A percentile compares a stretch with the other conserved stretches of the same genome.
These are phyloP conservation scores for Suillus luteus DNA, from an alignment of 768 basidiomycete species.

Conservation along the genomic window DNA sequence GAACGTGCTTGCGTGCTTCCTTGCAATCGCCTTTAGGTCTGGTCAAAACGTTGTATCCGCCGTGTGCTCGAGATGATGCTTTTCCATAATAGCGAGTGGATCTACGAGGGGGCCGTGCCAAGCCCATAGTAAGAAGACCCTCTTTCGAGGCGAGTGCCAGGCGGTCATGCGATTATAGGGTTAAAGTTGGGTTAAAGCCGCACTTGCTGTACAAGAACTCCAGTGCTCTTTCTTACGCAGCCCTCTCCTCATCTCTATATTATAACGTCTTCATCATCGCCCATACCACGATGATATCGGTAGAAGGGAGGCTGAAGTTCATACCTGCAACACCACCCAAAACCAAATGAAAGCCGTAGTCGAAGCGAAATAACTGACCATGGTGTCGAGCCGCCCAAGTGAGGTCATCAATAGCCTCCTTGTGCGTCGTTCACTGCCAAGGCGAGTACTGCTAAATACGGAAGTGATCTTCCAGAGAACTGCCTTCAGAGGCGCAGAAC, in stretches of 20 bases:
- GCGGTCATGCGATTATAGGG: constrained; percentile 59
- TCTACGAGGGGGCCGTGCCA: constrained; percentile 19
- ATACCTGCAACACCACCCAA: constrained; percentile 61
- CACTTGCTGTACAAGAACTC: constrained; percentile 71
- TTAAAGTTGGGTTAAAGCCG: constrained; percentile 43
- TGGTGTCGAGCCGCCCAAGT: background rate
- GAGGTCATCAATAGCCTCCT: constrained; percentile 14
- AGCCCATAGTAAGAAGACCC: constrained; percentile 26
- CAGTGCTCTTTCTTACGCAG: constrained; percentile 77
- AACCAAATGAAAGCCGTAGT: constrained; percentile 57
- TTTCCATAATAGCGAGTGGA: constrained; percentile 17
- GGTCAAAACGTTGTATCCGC: constrained; percentile 6
- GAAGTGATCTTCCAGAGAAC: constrained; percentile 37
- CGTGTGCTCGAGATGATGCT: background rate
- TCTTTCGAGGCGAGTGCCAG: constrained; percentile 22
- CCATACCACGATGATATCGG: background rate
- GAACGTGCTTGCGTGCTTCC: constrained; percentile 34
- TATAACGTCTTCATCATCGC: constrained; percentile 42
- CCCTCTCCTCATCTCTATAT: constrained; percentile 67
- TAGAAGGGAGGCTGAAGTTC: constrained; percentile 14
- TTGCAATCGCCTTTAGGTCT: background rate
- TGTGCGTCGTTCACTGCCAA: constrained; percentile 34
- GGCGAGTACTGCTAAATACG: constrained; percentile 39
- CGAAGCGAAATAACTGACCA: constrained; percentile 61
- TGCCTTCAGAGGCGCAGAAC: constrained; percentile 28